Conservation (phyloP, 2,329 filamentous ascomycete species). For the Apiospora malaysiana region DNA sequence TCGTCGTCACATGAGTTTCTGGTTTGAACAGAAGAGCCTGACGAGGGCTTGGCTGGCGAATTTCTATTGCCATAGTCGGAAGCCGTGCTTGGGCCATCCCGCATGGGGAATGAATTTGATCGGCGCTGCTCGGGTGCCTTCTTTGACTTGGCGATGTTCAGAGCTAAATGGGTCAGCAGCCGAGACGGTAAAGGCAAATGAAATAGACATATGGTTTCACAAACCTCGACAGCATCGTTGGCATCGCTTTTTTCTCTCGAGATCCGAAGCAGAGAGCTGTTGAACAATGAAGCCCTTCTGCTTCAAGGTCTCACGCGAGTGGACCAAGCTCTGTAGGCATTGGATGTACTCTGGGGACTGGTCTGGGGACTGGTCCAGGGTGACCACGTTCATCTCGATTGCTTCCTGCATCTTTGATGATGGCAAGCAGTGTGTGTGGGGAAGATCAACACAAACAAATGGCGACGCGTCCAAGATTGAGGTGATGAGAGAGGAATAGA, state of each 20-base stretch:
- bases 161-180: neutral
- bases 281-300: neutral
- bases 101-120: neutral
- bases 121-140: neutral
- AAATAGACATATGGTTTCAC: neutral
- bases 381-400: neutral
- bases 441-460: neutral
- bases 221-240: neutral
- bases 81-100: neutral
- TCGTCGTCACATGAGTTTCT: neutral
- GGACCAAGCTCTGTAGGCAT: neutral
- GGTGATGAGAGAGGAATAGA: neutral
- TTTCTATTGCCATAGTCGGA: neutral
- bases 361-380: neutral
- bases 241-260: neutral
- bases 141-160: neutral
- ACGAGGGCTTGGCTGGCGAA: neutral
- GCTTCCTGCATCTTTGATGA: neutral
- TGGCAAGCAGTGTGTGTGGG: neutral
- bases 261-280: neutral
- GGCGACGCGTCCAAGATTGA: neutral
- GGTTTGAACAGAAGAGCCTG: neutral
- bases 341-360: neutral
- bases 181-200: neutral
- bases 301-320: neutral